A percentile compares a stretch with the other conserved stretches of the same genome.
Evolutionary conservation across 352 stramenopile genomes (phyloP).

Genomic region (Phytopythium oedochilum): DNA sequence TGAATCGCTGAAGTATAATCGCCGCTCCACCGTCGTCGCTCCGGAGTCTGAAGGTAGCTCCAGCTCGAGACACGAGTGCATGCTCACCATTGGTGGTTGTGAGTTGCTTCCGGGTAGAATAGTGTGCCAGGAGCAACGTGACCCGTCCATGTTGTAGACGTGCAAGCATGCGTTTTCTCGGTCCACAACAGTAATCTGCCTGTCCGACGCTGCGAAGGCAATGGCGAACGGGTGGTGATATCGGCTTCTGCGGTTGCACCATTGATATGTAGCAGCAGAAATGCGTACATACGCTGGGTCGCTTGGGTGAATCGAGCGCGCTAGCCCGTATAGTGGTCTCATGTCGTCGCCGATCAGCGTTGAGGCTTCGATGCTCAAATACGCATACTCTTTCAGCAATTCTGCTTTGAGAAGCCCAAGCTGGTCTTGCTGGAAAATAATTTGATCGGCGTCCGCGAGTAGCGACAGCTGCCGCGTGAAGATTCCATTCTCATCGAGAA

Average conservation of each 20-base stretch:
- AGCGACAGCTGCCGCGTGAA: slow-evolving; percentile 50
- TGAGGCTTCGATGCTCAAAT: slow-evolving; percentile 13
- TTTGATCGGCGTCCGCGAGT: slow-evolving; percentile 34
- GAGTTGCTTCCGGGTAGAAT: slow-evolving; percentile 8
- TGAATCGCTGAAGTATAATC: slow-evolving; percentile 49
- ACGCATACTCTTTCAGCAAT: slow-evolving; percentile 27
- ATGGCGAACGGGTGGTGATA: slow-evolving; percentile 49
- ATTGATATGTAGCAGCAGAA: slow-evolving; percentile 20
- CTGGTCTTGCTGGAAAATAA: slow-evolving; percentile 29
- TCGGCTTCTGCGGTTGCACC: slow-evolving; percentile 17
- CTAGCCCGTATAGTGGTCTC: slow-evolving; percentile 26
- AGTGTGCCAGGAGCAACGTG: slow-evolving; percentile 30
- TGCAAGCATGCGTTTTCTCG: slow-evolving; percentile 43
- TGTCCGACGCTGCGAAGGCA: slow-evolving; percentile 21
- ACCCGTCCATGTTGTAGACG: slow-evolving; percentile 49
- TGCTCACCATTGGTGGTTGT: neutral
- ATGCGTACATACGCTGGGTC: slow-evolving; percentile 29
- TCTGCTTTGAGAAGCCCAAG: slow-evolving; percentile 19
- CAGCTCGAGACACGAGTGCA: slow-evolving; percentile 2
- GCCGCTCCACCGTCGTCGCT: slow-evolving; percentile 1
- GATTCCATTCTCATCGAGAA: slow-evolving; percentile 54
- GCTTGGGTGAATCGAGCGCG: slow-evolving; percentile 36
- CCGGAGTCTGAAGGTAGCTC: neutral
- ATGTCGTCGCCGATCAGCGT: slow-evolving; percentile 23
- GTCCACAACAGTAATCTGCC: slow-evolving; percentile 43